A percentile compares a stretch with the other conserved stretches of the same genome.
Evolutionary conservation across 768 basidiomycete species (phyloP).

Genomic region (Russula sp.): DNA sequence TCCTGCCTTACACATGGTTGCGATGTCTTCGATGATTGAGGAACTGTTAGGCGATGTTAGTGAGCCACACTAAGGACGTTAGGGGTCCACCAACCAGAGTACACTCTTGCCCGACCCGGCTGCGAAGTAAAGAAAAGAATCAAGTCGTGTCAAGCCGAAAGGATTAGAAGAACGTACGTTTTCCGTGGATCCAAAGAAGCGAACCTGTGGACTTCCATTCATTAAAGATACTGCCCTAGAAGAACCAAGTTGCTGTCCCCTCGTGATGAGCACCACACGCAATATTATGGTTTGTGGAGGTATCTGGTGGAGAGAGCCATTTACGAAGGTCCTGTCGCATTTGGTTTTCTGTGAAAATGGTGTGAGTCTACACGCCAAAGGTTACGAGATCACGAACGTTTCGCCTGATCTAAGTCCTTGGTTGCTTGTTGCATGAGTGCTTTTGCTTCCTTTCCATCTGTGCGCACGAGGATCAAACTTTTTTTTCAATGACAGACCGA

Average conservation of each 20-base stretch:
- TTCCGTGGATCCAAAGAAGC: background rate
- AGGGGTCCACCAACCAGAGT: background rate
- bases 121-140: background rate
- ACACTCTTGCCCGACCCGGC: slow-evolving; percentile 6
- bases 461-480: background rate
- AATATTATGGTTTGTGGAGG: background rate
- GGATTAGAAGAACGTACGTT: background rate
- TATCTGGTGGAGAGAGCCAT: background rate
- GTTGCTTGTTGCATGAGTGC: background rate
- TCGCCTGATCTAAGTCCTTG: background rate
- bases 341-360: background rate
- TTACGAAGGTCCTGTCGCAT: background rate
- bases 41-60: background rate
- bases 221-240: background rate
- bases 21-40: background rate
- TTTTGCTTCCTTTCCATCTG: background rate
- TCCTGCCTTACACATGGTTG: background rate
- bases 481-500: background rate
- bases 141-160: background rate
- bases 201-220: background rate
- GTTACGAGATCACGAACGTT: background rate
- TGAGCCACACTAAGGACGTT: background rate
- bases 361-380: background rate
- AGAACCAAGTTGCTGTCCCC: background rate
- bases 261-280: background rate